Evolutionary conservation across 2,329 filamentous ascomycete species (phyloP).

Genomic region (Ophiocordyceps camponoti-leonardi): DNA sequence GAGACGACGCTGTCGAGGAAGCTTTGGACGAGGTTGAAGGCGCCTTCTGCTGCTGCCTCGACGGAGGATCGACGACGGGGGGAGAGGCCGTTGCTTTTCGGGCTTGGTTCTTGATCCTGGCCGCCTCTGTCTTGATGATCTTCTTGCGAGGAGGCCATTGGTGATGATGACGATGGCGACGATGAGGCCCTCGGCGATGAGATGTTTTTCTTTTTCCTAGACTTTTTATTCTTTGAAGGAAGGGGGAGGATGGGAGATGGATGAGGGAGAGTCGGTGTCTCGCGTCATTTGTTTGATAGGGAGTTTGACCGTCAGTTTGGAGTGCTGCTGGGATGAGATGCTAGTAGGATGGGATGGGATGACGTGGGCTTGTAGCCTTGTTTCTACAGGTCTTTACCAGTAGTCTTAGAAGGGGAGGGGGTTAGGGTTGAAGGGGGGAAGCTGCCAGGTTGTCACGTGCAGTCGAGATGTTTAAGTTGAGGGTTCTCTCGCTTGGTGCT

Average conservation of each 20-base stretch:
- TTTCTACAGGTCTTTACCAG: not conserved
- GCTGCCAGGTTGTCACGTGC: too few relatives aligned
- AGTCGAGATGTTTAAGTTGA: too few relatives aligned
- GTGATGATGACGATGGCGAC: not conserved
- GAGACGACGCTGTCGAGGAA: conserved; percentile 36
- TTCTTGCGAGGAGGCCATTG: not conserved
- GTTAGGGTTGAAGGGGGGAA: not conserved
- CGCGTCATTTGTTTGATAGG: not conserved
- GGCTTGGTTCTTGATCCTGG: not conserved
- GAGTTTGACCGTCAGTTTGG: too few relatives aligned
- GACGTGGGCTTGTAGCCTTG: not conserved
- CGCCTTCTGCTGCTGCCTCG: conserved; percentile 11
- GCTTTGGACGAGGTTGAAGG: conserved; percentile 21
- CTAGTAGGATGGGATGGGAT: too few relatives aligned
- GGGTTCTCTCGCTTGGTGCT: too few relatives aligned
- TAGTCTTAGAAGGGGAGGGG: not conserved
- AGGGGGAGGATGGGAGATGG: not conserved
- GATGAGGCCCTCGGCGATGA: too few relatives aligned
- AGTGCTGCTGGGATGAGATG: too few relatives aligned
- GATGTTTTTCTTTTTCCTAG: too few relatives aligned
- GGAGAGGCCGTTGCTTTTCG: not conserved
- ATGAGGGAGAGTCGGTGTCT: not conserved
- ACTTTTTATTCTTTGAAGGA: not conserved
- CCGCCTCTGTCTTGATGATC: not conserved
- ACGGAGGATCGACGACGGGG: not conserved